Evolutionary conservation across 2,329 filamentous ascomycete genomes (phyloP), one percentile per base, ranked within the genome.

Genomic region (Dothideomycetes sp.): DNA sequence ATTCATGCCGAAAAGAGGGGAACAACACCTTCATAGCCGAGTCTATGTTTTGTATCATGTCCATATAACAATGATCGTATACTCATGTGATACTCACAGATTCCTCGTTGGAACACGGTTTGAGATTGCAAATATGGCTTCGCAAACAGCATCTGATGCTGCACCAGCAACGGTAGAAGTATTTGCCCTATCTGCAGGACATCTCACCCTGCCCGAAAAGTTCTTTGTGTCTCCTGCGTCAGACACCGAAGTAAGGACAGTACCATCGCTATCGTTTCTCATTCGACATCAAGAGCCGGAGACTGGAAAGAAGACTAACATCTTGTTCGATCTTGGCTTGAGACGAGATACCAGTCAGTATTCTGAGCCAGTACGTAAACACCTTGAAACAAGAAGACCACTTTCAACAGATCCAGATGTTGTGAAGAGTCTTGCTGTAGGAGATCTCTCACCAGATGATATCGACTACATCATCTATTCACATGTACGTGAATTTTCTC

Each of bases 241-340:
- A 33, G 60, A 63, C 3, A 54, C 60, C 5, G 64, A 64, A 16
- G 58, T 61, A 43, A 58, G 58, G 4, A 72, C 67, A 3, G 71
- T 74, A 0, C 72, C 72, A 1, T 74, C 69, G 0, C 57, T 76
- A 2, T 64, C 65, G 1, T 76, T 75, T 48, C 58, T 76, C 2
- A 63, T 75, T 23, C 63, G 60, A 18, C 71, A 75, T 46, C 60
- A 62, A 2, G 57, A 63, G 4, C 18, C 43, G 2, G 39, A 9
- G 12, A 46, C 44, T n/a, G 49, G 44, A 32, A 58, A 50, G 44
- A 57, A 38, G 13, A 52, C 46, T 55, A 59, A 42, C 52, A 56
- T 74, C 6, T 54, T 76, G 46, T 76, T 75, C 53, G 72, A 76
- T 48, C 63, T 76, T 7, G 71, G 72, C 7, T 56, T 74, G 15